Evolutionary conservation across 2,329 filamentous ascomycete genomes (phyloP).

Genomic region (Pseudogymnoascus sp.): DNA sequence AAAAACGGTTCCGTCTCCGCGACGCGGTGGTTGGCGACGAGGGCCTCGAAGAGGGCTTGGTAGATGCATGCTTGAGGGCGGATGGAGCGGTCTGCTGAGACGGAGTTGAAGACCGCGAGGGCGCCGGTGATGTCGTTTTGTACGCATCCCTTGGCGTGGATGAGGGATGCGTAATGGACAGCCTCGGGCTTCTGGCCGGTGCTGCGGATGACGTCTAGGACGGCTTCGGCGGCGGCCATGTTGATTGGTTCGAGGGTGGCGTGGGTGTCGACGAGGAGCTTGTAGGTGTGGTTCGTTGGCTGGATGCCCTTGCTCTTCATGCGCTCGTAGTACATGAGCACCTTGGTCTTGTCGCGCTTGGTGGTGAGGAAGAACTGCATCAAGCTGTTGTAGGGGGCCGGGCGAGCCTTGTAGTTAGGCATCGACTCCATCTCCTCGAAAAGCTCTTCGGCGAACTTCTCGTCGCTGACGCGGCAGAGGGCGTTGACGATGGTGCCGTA

Average conservation of each 20-base stretch:
- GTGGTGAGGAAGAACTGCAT: slow-evolving; percentile 99
- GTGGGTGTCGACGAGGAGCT: slow-evolving; percentile 90
- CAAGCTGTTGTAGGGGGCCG: slow-evolving; percentile 97
- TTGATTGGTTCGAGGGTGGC: slow-evolving; percentile 82
- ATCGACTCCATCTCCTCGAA: slow-evolving; percentile 99
- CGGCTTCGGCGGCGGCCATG: slow-evolving; percentile 76
- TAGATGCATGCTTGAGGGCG: slow-evolving; percentile 78
- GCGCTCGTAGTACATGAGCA: slow-evolving; percentile 86
- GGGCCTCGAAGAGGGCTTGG: slow-evolving; percentile 92
- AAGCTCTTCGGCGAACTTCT: slow-evolving; percentile 93
- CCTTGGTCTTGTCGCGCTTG: slow-evolving; percentile 91
- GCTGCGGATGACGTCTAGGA: slow-evolving; percentile 69
- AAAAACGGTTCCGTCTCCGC: slow-evolving; percentile 66
- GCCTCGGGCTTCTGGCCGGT: slow-evolving; percentile 73
- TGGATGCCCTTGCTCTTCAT: slow-evolving; percentile 83
- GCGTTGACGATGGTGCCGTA: slow-evolving; percentile 98
- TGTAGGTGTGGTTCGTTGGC: slow-evolving; percentile 93
- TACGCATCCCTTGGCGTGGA: slow-evolving; percentile 92
- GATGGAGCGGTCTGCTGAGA: slow-evolving; percentile 59
- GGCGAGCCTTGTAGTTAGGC: slow-evolving; percentile 96
- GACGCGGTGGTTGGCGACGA: slow-evolving; percentile 90
- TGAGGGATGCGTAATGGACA: slow-evolving; percentile 90
- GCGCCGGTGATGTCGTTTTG: slow-evolving; percentile 85
- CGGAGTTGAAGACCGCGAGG: slow-evolving; percentile 69
- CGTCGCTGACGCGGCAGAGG: slow-evolving; percentile 90